Conservation (phyloP, 2,329 filamentous ascomycete species). For the Scedosporium aurantiacum region DNA sequence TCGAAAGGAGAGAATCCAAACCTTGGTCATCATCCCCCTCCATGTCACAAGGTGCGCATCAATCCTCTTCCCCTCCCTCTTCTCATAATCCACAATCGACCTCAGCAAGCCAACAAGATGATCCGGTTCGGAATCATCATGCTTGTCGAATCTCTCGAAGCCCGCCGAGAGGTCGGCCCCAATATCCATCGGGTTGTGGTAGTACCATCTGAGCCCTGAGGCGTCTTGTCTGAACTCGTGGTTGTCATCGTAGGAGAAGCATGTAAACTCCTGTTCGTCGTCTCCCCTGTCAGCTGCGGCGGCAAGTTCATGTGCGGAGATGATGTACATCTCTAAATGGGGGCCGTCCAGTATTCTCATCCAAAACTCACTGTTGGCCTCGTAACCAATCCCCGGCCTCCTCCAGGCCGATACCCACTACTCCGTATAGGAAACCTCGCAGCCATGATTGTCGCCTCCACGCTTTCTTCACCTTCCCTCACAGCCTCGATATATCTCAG, state of each 20-base stretch:
- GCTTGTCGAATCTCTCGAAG: constrained; percentile 71
- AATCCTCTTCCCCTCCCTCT: constrained; percentile 52
- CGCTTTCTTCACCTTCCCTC: background rate
- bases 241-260: constrained; percentile 84
- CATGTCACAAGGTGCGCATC: constrained; percentile 80
- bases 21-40: constrained; percentile 98
- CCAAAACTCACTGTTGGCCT: background rate
- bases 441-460: background rate
- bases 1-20: constrained; percentile 22
- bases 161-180: constrained; percentile 67
- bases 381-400: constrained; percentile 1
- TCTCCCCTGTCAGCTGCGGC: too few relatives aligned
- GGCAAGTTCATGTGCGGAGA: background rate
- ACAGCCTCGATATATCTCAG: too few relatives aligned
- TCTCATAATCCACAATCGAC: constrained; percentile 64
- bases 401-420: background rate
- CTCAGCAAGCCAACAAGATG: constrained; percentile 77
- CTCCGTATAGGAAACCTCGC: background rate
- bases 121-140: constrained; percentile 62
- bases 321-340: background rate
- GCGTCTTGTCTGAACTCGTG: constrained; percentile 68
- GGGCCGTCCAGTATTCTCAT: background rate
- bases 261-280: constrained; percentile 63
- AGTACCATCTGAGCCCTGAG: constrained; percentile 79
- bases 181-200: constrained; percentile 50